Evolutionary conservation across 495 filamentous ascomycete species (phyloP).

Genomic region (Aspergillus affinis): DNA sequence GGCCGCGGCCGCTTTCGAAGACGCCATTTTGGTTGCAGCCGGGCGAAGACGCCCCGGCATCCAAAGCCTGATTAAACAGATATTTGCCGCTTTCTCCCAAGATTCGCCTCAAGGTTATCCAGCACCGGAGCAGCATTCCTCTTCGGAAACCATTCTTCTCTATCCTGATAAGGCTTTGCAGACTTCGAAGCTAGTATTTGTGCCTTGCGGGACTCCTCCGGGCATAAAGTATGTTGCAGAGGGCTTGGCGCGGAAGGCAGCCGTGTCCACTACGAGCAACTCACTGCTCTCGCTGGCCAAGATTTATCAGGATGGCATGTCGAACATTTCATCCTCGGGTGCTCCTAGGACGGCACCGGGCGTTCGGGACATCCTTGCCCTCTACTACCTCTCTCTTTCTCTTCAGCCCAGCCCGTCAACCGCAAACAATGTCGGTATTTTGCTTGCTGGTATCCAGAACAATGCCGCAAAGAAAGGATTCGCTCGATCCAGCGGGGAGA

Average conservation of each 20-base stretch:
- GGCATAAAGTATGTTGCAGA: conserved; percentile 76
- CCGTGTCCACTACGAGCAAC: conserved; percentile 92
- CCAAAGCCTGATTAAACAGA: conserved; percentile 74
- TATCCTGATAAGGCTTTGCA: conserved; percentile 80
- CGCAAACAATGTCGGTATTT: conserved; percentile 96
- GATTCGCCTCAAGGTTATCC: conserved; percentile 30
- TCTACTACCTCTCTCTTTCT: conserved; percentile 95
- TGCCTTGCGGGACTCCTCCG: conserved; percentile 73
- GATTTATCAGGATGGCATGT: conserved; percentile 98
- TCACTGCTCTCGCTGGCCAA: conserved; percentile 93
- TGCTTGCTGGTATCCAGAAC: conserved; percentile 92
- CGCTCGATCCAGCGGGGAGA: conserved; percentile 34
- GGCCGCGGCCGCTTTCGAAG: conserved; percentile 90
- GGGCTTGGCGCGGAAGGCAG: conserved; percentile 72
- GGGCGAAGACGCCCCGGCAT: conserved; percentile 73
- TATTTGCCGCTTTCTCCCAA: conserved; percentile 68
- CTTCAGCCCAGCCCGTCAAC: conserved; percentile 96
- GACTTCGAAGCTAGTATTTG: conserved; percentile 83
- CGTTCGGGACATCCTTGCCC: conserved; percentile 88
- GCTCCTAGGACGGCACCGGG: conserved; percentile 63
- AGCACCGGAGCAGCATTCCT: conserved; percentile 25
- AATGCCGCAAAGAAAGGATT: conserved; percentile 48
- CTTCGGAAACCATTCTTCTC: conserved; percentile 68
- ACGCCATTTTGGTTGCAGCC: conserved; percentile 85
- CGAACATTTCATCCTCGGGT: conserved; percentile 63